phyloP scores from a whole-genome alignment of 257 asterid species.

The Solanum clarkiae region DNA sequence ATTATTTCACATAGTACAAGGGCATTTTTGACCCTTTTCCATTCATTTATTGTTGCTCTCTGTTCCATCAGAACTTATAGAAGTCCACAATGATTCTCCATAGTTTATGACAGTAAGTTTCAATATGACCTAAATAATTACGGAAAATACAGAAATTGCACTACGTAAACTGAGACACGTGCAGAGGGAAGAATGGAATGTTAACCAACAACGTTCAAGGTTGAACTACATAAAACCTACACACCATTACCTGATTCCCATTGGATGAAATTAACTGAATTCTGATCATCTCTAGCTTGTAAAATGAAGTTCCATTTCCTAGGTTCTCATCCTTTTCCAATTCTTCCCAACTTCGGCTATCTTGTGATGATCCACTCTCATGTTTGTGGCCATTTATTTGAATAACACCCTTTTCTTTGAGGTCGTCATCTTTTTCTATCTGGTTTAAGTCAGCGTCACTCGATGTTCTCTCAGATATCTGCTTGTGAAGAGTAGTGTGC shows the following conservation, averaged over 20 bases:
- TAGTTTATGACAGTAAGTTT: not conserved
- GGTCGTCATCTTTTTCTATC: constrained; percentile 18
- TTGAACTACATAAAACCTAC: not conserved
- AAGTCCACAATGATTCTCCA: not conserved
- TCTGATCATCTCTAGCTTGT: constrained; percentile 82
- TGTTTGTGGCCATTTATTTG: constrained; percentile 57
- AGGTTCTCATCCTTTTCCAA: constrained; percentile 57
- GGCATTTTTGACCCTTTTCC: no score
- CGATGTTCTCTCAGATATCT: constrained; percentile 37
- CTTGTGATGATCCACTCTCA: constrained; percentile 37
- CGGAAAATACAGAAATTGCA: not conserved
- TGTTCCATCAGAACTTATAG: not conserved
- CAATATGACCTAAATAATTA: not conserved
- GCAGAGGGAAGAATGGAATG: not conserved
- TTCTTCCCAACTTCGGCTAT: constrained; percentile 46
- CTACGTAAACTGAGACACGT: not conserved
- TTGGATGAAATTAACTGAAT: constrained; percentile 69
- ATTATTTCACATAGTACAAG: no score
- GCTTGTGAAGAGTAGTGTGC: constrained; percentile 63
- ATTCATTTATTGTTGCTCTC: not conserved
- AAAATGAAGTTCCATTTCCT: constrained; percentile 83
- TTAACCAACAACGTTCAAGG: not conserved
- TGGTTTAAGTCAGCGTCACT: constrained; percentile 17
- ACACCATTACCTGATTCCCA: constrained; percentile 48
- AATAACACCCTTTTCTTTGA: constrained; percentile 27